A percentile compares a stretch with the other conserved stretches of the same genome.
Conservation (phyloP, 371 early-diverging fungal species). For the Nematocida sp. region DNA sequence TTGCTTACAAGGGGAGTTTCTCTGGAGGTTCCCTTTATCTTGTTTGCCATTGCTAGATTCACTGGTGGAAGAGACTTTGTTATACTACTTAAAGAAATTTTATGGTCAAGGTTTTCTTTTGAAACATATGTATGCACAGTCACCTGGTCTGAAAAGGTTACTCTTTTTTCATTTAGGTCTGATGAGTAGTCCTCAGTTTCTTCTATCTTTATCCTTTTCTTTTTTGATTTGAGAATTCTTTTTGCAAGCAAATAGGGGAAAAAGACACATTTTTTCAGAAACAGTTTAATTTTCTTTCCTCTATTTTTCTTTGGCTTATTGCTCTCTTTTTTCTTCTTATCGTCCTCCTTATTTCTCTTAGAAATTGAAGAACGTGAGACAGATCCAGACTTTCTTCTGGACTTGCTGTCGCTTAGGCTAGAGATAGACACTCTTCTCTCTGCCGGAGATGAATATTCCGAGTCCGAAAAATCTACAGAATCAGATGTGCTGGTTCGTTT, state of each 20-base stretch:
- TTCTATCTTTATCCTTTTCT: background rate
- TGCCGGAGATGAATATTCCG: background rate
- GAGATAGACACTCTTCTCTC: background rate
- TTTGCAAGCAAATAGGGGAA: background rate
- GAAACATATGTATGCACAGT: constrained; percentile 5
- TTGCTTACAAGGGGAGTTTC: constrained; percentile 30
- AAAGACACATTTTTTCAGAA: background rate
- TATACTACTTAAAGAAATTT: constrained; percentile 25
- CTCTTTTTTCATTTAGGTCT: constrained; percentile 9
- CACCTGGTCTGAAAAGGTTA: constrained; percentile 35
- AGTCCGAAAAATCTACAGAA: background rate
- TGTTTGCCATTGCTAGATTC: background rate
- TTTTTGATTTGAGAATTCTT: background rate
- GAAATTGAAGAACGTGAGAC: background rate
- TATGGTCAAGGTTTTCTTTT: background rate
- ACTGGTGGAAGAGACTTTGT: constrained; percentile 38
- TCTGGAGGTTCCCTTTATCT: constrained; percentile 30
- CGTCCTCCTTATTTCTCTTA: background rate
- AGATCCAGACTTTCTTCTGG: background rate
- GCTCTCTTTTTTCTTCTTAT: background rate
- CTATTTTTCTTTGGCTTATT: background rate
- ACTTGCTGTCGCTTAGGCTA: background rate
- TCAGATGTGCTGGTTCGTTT: background rate
- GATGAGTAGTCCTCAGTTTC: background rate
- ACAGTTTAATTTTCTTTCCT: background rate